Conservation (phyloP, 2,329 filamentous ascomycete species). For the Aaosphaeria arxii region DNA sequence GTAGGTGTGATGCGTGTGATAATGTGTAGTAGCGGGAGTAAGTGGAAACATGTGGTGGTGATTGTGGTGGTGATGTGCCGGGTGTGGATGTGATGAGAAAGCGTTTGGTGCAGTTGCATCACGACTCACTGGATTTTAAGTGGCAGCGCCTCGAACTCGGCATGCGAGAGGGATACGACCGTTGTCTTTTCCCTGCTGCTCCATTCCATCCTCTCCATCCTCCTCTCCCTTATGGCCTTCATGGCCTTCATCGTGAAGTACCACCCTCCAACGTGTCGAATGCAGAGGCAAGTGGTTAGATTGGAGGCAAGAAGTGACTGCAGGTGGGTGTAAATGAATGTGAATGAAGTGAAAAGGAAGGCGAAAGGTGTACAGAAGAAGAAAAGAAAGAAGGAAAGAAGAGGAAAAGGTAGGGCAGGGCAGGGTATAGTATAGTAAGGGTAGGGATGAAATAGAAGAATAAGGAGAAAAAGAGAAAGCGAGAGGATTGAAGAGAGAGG, state of each 20-base stretch:
- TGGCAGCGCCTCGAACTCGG: slow-evolving; percentile 43
- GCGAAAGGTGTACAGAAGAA: background rate
- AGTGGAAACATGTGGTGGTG: no score
- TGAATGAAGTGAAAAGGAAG: background rate
- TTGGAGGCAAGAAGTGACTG: no score
- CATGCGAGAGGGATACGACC: slow-evolving; percentile 26
- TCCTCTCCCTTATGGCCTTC: background rate
- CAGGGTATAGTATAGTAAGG: no score
- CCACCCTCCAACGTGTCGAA: no score
- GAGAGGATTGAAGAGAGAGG: no score
- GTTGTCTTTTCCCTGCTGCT: slow-evolving; percentile 4
- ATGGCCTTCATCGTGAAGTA: background rate
- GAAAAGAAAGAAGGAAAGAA: background rate
- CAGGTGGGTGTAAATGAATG: background rate
- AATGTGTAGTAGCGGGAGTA: no score
- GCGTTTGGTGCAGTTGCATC: slow-evolving; percentile 7
- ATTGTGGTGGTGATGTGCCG: no score
- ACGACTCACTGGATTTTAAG: slow-evolving; percentile 42
- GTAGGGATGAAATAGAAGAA: no score
- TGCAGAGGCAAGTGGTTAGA: no score
- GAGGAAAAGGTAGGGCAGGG: background rate
- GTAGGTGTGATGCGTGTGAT: no score
- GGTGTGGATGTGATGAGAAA: slow-evolving; percentile 7
- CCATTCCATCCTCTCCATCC: background rate
- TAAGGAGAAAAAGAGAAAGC: no score